A percentile compares a stretch with the other conserved stretches of the same genome.
phyloP scores from a whole-genome alignment of 345 rosid species.

The Brassica napus region DNA sequence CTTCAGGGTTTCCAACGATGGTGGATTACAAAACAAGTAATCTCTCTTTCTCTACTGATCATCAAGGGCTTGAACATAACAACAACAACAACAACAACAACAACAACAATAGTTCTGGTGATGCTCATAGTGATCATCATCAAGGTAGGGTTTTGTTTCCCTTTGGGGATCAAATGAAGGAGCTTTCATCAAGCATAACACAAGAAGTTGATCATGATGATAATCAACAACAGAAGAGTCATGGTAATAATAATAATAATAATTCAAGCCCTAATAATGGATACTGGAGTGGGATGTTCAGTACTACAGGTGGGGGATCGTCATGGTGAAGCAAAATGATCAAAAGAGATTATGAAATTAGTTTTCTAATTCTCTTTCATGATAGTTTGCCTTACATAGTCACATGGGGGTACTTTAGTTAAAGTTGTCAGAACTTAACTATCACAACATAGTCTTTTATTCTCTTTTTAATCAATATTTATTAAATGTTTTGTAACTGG shows the following conservation, averaged over 20 bases:
- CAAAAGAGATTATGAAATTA: conserved; percentile 38
- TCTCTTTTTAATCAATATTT: conserved; percentile 11
- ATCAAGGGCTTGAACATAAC: conserved; percentile 25
- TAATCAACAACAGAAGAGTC: conserved; percentile 40
- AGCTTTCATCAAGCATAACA: conserved; percentile 40
- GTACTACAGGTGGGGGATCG: conserved; percentile 42
- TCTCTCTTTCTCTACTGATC: conserved; percentile 34
- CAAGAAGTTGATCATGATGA: conserved; percentile 42
- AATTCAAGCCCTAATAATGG: conserved; percentile 42
- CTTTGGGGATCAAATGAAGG: conserved; percentile 43
- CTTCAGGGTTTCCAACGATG: conserved; percentile 45
- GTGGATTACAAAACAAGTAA: conserved; percentile 37
- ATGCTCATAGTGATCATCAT: conserved; percentile 23
- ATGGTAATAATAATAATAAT: conserved; percentile 35
- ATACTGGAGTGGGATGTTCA: conserved; percentile 46
- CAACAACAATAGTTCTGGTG: conserved; percentile 26
- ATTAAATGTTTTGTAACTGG: conserved; percentile 24
- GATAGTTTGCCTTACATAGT: conserved; percentile 38
- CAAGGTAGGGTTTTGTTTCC: conserved; percentile 41
- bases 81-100: conserved; percentile 31
- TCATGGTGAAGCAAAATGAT: conserved; percentile 46
- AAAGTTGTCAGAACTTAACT: conserved; percentile 45
- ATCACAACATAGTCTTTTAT: conserved; percentile 35
- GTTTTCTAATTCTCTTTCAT: conserved; percentile 35
- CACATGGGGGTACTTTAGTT: conserved; percentile 45